phyloP scores from a whole-genome alignment of 306 rosid genomes.

The Cucurbita maxima region DNA sequence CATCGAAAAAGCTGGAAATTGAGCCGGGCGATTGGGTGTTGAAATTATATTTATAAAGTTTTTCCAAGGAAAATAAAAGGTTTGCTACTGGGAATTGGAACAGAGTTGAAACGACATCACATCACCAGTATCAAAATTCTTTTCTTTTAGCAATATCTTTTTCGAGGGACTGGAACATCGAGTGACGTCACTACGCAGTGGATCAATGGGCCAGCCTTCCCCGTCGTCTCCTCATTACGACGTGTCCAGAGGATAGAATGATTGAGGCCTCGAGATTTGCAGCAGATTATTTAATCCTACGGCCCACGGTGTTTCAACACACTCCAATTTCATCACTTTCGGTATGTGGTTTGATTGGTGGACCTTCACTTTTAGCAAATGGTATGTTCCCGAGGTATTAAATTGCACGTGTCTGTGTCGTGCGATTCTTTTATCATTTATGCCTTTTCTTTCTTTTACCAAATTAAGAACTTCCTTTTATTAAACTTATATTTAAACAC shows the following conservation, averaged over 20 bases:
- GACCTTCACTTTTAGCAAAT: background rate
- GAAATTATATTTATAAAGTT: no score
- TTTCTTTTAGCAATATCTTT: background rate
- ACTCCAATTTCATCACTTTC: background rate
- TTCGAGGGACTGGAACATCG: background rate
- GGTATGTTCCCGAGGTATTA: background rate
- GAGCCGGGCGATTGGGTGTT: no score
- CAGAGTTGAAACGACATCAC: background rate
- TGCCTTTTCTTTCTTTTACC: background rate
- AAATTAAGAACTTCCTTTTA: background rate
- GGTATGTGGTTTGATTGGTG: background rate
- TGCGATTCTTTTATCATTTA: background rate
- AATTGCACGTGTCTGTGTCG: background rate
- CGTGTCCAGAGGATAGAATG: constrained; percentile 13
- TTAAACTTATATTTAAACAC: background rate
- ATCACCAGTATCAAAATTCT: background rate
- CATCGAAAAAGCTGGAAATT: no score
- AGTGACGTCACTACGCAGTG: constrained; percentile 18
- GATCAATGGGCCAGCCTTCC: constrained; percentile 6
- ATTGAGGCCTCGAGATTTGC: constrained; percentile 5
- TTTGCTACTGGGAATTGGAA: background rate
- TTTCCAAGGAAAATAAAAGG: background rate
- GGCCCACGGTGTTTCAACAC: background rate
- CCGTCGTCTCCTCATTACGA: background rate
- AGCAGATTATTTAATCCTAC: background rate